Evolutionary conservation across 345 rosid species (phyloP), one percentile per base, ranked within the genome.

Genomic region (Moricandia arvensis): DNA sequence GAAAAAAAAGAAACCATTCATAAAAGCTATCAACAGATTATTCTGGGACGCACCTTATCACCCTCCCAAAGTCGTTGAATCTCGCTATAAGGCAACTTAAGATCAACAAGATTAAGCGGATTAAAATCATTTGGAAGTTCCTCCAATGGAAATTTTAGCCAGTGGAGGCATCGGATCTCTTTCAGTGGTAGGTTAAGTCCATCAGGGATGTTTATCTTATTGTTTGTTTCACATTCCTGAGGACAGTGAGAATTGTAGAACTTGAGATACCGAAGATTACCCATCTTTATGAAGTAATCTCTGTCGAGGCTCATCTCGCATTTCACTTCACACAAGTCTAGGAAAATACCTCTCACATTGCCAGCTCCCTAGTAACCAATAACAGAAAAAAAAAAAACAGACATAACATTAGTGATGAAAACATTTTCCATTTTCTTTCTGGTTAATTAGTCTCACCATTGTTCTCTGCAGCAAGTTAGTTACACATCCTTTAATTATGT

Each of bases 61-160:
- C 68, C 72, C 8, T 61, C 29, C 83, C 83, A 83, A 2, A 83
- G 59, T 31, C 59, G 71, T 59, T 59, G 1, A 2, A 83, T 34
- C 3, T 49, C 8, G 62, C 86, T 68, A 10, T 33, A 4, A 0
- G 38, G 53, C 11, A 82, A 15, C 37, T 9, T 49, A 47, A 80
- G 77, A 26, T 71, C 75, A 0, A 77, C 70, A 1, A 73, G 77
- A 3, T 75, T 72, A 0, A 8, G 43, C 0, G 74, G 70, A 2
- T 11, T 0, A 16, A 75, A 71, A 6, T 54, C 66, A 0, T 30
- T 4, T 31, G 85, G 81, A 59, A 83, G 54, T 41, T 58, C 34
- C 0, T 18, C 29, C 29, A 54, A 8, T 18, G 59, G 29, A 3
- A 54, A 54, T 54, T 54, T 54, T 1, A 54, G 59, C 59, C 59